Conservation (phyloP, 208 protist genomes). For the Acanthamoeba rhysodes region DNA sequence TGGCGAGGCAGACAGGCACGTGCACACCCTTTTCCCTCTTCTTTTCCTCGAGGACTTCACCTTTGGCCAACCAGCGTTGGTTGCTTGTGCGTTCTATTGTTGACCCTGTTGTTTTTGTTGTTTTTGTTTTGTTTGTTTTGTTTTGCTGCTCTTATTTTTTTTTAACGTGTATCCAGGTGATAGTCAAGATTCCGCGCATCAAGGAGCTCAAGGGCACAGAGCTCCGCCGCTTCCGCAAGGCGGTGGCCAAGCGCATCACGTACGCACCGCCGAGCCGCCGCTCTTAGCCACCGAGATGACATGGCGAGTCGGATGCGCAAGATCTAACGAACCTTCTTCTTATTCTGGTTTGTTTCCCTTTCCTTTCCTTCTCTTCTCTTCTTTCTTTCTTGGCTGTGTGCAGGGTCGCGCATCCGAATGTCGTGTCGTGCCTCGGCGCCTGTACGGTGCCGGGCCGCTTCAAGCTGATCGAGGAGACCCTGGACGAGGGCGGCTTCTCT, state of each 20-base stretch:
- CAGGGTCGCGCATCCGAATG: conserved; percentile 59
- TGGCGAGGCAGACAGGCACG: conserved; percentile 50
- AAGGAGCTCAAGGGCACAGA: conserved; percentile 51
- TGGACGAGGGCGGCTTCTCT: conserved; percentile 48
- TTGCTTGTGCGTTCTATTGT: no score
- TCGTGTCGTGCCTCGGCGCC: conserved; percentile 64
- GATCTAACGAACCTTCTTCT: neutral
- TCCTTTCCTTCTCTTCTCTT: no score
- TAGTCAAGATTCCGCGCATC: conserved; percentile 10
- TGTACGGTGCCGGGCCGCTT: conserved; percentile 22
- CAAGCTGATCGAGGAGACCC: conserved; percentile 54
- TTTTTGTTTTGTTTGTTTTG: neutral
- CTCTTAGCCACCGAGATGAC: no score
- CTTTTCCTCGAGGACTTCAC: no score
- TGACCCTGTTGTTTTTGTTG: neutral
- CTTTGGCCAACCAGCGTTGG: no score
- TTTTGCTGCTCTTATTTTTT: neutral
- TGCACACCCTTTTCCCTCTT: no score
- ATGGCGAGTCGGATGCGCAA: no score
- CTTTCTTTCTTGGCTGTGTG: neutral
- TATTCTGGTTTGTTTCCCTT: neutral
- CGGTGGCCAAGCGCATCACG: conserved; percentile 58
- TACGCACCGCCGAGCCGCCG: neutral
- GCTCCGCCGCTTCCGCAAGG: conserved; percentile 31
- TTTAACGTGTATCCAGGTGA: neutral